A percentile compares a stretch with the other conserved stretches of the same genome.
Conservation (phyloP, 1,284 basidiomycete genomes). For the Cutaneotrichosporon sp. region DNA sequence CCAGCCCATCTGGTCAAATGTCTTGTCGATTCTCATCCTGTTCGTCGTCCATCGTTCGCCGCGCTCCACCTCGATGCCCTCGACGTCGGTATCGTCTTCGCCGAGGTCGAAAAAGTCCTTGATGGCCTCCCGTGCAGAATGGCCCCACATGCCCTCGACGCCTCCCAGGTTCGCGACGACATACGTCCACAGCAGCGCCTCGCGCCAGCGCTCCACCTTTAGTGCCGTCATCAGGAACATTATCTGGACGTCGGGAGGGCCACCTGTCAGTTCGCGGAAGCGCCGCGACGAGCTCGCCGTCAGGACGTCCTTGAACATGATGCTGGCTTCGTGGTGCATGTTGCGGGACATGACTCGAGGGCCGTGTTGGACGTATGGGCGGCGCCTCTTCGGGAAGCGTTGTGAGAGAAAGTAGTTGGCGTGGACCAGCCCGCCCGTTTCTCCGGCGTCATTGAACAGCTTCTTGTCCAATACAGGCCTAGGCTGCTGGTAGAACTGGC, state of each 20-base stretch:
- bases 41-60: constrained; percentile 30
- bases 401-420: constrained; percentile 48
- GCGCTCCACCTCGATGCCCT: constrained; percentile 12
- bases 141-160: constrained; percentile 34
- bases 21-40: constrained; percentile 20
- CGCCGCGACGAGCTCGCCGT: constrained; percentile 33
- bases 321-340: constrained; percentile 48
- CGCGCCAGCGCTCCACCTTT: constrained; percentile 45
- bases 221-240: constrained; percentile 46
- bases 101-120: constrained; percentile 24
- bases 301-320: constrained; percentile 49
- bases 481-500: constrained; percentile 41
- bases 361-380: constrained; percentile 50
- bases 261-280: constrained; percentile 43
- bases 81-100: constrained; percentile 10
- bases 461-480: constrained; percentile 35
- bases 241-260: constrained; percentile 46
- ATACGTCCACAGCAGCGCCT: constrained; percentile 45
- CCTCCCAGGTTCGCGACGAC: constrained; percentile 41
- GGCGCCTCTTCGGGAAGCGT: constrained; percentile 42
- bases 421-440: constrained; percentile 47
- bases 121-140: constrained; percentile 29
- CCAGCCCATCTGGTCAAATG: constrained; percentile 31
- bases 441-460: constrained; percentile 42
- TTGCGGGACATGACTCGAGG: constrained; percentile 49